phyloP scores from a whole-genome alignment of 225 moss, liverwort and hornwort species.

The Ulota crispa region DNA sequence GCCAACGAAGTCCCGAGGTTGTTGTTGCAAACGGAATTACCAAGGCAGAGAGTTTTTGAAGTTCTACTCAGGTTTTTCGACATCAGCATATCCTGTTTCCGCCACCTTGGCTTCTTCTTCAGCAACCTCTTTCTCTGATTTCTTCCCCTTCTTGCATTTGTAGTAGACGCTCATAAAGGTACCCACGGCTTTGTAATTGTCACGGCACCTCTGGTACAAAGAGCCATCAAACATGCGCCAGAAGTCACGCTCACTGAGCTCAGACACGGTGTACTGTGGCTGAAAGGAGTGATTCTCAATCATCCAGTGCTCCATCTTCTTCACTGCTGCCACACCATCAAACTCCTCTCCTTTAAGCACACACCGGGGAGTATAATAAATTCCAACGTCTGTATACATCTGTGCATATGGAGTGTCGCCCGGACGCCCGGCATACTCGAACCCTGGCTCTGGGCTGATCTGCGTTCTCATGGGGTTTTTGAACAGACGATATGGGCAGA shows the following conservation, averaged over 20 bases:
- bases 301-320: constrained; percentile 85
- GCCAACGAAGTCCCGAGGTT: constrained; percentile 7
- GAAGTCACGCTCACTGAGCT: constrained; percentile 88
- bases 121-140: constrained; percentile 89
- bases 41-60: background rate
- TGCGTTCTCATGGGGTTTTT: constrained; percentile 86
- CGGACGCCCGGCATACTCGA: constrained; percentile 55
- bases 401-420: constrained; percentile 90
- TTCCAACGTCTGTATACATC: constrained; percentile 95
- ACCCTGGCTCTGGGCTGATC: constrained; percentile 82
- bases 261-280: constrained; percentile 90
- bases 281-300: constrained; percentile 80
- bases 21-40: background rate
- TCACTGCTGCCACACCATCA: constrained; percentile 74
- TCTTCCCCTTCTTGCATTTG: constrained; percentile 97
- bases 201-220: constrained; percentile 82
- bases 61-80: constrained; percentile 72
- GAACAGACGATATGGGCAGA: constrained; percentile 93
- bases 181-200: constrained; percentile 93
- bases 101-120: constrained; percentile 90
- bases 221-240: constrained; percentile 95
- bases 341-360: constrained; percentile 91
- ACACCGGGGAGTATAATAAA: constrained; percentile 87
- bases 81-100: constrained; percentile 69
- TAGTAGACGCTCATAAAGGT: constrained; percentile 99